Evolutionary conservation across 495 filamentous ascomycete species (phyloP), one percentile per base, ranked within the genome.

Genomic region (Xylaria castorea): DNA sequence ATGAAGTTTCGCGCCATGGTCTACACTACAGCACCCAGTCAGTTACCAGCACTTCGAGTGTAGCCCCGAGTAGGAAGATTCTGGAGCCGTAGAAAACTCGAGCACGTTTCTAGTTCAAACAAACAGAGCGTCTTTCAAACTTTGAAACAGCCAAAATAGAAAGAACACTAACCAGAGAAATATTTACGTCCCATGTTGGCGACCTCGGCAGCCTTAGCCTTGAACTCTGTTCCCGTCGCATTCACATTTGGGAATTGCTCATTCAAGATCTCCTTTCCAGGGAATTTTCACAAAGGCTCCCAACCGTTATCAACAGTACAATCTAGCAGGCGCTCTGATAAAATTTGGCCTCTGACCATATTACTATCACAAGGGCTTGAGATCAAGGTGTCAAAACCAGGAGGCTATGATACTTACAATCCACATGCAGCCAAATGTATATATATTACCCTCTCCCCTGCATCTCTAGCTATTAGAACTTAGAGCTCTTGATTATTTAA

Each of bases 261-360:
- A 50, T 74, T 67, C 3, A 79, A 81, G 34, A 80, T 62, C 5
- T 74, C 77, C 30, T 79, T 78, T 18, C 70, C 78, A 16, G 83
- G 71, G 63, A 81, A 83, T 71, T 80, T 57, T 44, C 82, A 83
- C 51, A 82, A 64, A 6, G 79, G 78, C n/a, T 74, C 78, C 81
- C 81, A 83, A 20, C 82, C 82, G 36, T 79, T 74, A 46, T 80
- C 76, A 5, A 75, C 48, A 20, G 22, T 72, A 70, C 71, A 79
- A 38, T 77, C 74, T 22, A 81, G 61, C 30, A 77, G 30, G n/a
- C 67, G 20, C 14, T 79, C 72, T 11, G 50, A 38, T 0, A 74
- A 73, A n/a, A 77, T 64, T 1, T 74, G 55, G 1, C 71, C 65
- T 20, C 69, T 30, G 16, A 76, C 51, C 71, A 73, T 74, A n/a